Evolutionary conservation across 2,329 filamentous ascomycete genomes (phyloP).

Genomic region (Penicillium brevicompactum): DNA sequence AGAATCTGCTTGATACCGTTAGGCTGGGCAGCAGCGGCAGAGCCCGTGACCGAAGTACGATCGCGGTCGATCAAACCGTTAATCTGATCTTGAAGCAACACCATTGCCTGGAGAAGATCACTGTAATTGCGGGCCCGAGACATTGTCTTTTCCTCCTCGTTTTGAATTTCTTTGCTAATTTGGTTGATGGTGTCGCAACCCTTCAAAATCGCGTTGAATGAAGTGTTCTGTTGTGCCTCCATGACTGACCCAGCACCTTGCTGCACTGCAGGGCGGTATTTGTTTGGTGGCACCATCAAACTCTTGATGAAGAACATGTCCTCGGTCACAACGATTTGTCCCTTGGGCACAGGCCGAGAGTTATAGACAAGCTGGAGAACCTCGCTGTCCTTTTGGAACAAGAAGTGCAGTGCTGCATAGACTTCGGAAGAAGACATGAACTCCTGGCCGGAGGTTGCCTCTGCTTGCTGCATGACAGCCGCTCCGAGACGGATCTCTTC

Average conservation of each 20-base stretch:
- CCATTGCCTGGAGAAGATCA: conserved; percentile 79
- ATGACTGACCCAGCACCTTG: conserved; percentile 80
- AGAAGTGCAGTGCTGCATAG: conserved; percentile 70
- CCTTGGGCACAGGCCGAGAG: conserved; percentile 66
- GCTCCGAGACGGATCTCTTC: conserved; percentile 60
- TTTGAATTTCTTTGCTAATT: conserved; percentile 70
- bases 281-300: conserved; percentile 87
- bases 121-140: conserved; percentile 65
- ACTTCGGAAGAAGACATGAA: conserved; percentile 86
- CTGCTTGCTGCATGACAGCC: conserved; percentile 35
- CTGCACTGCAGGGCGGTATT: conserved; percentile 81
- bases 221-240: conserved; percentile 83
- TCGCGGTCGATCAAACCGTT: conserved; percentile 92
- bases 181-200: conserved; percentile 72
- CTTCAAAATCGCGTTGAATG: conserved; percentile 83
- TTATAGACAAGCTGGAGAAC: conserved; percentile 83
- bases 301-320: conserved; percentile 95
- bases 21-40: conserved; percentile 75
- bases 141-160: conserved; percentile 47
- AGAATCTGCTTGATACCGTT: conserved; percentile 97
- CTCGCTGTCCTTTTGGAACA: conserved; percentile 87
- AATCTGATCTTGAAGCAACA: conserved; percentile 81
- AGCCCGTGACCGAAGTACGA: conserved; percentile 78
- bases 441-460: conserved; percentile 57
- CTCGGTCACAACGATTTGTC: conserved; percentile 61